These are phyloP conservation scores for Aspergillus olivimuriae DNA, from an alignment of 495 filamentous ascomycete genomes.

Conservation along the genomic window DNA sequence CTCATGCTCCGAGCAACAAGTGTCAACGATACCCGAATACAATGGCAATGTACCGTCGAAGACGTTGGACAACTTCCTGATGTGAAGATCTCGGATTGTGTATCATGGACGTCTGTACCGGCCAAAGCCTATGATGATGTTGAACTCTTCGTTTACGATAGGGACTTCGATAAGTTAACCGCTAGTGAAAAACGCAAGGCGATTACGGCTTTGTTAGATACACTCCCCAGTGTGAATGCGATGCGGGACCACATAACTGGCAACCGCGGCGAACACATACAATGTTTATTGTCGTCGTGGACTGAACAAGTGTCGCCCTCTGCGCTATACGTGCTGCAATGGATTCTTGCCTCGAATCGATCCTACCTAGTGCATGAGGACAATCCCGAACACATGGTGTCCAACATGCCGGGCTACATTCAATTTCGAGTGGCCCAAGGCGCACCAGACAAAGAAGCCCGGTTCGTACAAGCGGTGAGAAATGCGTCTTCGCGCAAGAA, in stretches of 20 bases:
- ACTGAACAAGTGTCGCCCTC: constrained; percentile 55
- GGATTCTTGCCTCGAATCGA: constrained; percentile 88
- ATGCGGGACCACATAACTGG: constrained; percentile 56
- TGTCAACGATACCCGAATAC: too few species aligned
- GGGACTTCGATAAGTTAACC: constrained; percentile 49
- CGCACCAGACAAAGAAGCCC: constrained; percentile 80
- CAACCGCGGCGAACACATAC: constrained; percentile 17
- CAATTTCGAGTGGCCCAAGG: constrained; percentile 90
- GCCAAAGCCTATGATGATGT: constrained; percentile 11
- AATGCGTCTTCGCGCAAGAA: constrained; percentile 22
- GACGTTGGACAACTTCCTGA: constrained; percentile 38
- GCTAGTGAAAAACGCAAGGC: constrained; percentile 40
- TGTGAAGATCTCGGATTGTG: constrained; percentile 14
- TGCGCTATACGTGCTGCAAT: constrained; percentile 64
- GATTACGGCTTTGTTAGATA: constrained; percentile 57
- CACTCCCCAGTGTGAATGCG: constrained; percentile 57
- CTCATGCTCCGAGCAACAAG: too few species aligned
- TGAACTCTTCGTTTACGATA: constrained; percentile 41
- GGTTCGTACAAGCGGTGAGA: constrained; percentile 63
- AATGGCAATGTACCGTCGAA: too few species aligned
- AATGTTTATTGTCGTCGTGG: constrained; percentile 52
- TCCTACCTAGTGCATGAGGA: constrained; percentile 71
- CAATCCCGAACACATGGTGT: constrained; percentile 46
- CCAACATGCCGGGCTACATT: constrained; percentile 60
- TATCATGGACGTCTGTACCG: constrained; percentile 15